Base-by-base conservation (phyloP, 768 basidiomycete species). In the Fomitopsis pulvina region DNA sequence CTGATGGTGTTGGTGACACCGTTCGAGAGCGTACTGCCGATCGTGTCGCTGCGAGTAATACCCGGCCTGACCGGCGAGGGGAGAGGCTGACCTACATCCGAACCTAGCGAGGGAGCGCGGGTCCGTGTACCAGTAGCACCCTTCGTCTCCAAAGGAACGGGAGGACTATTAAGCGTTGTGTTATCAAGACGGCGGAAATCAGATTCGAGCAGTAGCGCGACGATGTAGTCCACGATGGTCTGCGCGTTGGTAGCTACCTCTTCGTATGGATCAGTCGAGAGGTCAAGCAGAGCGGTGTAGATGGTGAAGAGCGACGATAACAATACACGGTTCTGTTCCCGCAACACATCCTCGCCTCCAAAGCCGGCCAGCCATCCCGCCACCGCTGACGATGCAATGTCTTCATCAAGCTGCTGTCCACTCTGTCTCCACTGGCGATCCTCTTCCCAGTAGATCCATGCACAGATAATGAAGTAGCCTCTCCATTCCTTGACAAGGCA, bases 391-490 rank as follows among this genome's bases (percentile, higher is more conserved):
- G 74, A 72, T 14, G 87, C 83, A 48, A 87, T 62, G 47, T 91
- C 87, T n/a, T 90, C 86, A 42, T 85, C 83, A 26, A 74, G 71
- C 26, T 54, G 41, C 20, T 53, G 57, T 14, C 65, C 56, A 30
- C 57, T 74, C 56, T 60, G 76, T 30, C 57, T 63, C 79, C 85
- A 82, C 51, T 75, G 78, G 44, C 83, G 69, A 57, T 95, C 89
- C 63, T 94, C 90, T 62, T 96, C 93, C 83, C 90, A 90, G 63
- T 96, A 94, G 8, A 92, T 71, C 94, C 95, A 98, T 1, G 95
- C 93, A 54, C 95, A 96, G 32, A 93, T 82, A 42, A 95, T 90
- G 58, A 98, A 92, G 71, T 90, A 90, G 6, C 95, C 96, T 49
- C 92, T 73, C 91, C 94, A 97, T 65, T 98, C 95, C 65, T 92